These are phyloP conservation scores for Pleurotus tuber-regium DNA, from an alignment of 768 basidiomycete species.

Conservation along the genomic window DNA sequence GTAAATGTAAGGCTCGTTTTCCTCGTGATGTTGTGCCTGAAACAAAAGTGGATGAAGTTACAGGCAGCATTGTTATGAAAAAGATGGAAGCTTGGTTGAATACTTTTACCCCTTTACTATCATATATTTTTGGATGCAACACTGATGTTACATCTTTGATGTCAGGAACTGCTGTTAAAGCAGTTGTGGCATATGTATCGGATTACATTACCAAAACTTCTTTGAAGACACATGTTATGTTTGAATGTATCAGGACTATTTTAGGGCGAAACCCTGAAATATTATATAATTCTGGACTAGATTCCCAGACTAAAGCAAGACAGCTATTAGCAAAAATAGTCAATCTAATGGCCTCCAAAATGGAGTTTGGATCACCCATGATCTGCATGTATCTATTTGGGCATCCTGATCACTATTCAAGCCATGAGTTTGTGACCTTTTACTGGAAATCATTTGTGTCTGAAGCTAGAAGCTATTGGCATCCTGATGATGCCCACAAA, in stretches of 20 bases:
- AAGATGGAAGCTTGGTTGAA: conserved; percentile 29
- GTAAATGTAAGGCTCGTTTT: conserved; percentile 26
- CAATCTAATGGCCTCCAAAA: conserved; percentile 24
- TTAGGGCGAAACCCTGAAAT: conserved; percentile 14
- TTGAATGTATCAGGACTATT: too few species aligned
- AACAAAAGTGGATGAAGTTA: conserved; percentile 21
- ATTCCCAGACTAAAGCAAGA: conserved; percentile 15
- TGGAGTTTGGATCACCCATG: conserved; percentile 29
- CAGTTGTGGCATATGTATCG: conserved; percentile 29
- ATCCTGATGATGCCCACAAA: conserved; percentile 4
- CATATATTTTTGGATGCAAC: conserved; percentile 28
- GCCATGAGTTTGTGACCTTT: conserved; percentile 13
- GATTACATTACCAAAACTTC: conserved; percentile 26
- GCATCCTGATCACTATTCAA: conserved; percentile 30
- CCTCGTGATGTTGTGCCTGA: conserved; percentile 17
- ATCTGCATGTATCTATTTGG: conserved; percentile 21
- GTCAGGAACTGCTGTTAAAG: conserved; percentile 32
- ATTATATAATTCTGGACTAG: neutral
- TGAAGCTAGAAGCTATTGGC: conserved; percentile 14
- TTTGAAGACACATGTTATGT: conserved; percentile 30
- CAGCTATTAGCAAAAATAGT: conserved; percentile 24
- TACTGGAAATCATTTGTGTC: conserved; percentile 15
- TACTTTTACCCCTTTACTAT: conserved; percentile 18
- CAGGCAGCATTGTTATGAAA: conserved; percentile 23
- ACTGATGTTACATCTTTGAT: conserved; percentile 28